These are phyloP conservation scores for Aspergillus sclerotialis DNA, from an alignment of 2,329 filamentous ascomycete genomes.

Conservation along the genomic window DNA sequence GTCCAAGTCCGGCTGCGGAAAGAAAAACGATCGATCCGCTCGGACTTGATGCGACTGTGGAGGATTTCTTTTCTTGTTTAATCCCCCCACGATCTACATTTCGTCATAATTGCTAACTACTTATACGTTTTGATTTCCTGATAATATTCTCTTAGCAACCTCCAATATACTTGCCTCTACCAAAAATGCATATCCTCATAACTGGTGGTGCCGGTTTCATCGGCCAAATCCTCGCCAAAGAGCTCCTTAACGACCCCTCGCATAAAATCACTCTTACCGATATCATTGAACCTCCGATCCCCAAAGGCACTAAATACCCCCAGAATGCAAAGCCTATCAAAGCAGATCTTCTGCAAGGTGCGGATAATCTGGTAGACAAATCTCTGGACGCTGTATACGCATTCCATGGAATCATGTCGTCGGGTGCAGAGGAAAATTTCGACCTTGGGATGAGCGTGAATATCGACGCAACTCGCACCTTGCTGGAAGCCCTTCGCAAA, in stretches of 20 bases:
- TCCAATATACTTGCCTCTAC: not conserved
- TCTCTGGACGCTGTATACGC: conserved; percentile 51
- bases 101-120: too few species aligned
- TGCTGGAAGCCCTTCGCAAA: conserved; percentile 48
- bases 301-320: conserved; percentile 41
- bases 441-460: conserved; percentile 55
- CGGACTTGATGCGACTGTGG: conserved; percentile 33
- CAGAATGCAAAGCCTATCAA: conserved; percentile 45
- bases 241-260: conserved; percentile 45
- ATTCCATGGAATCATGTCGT: conserved; percentile 63
- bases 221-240: conserved; percentile 53
- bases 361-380: conserved; percentile 29
- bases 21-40: conserved; percentile 10
- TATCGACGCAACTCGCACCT: conserved; percentile 50
- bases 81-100: conserved; percentile 6
- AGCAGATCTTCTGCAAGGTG: conserved; percentile 47
- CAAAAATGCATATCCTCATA: conserved; percentile 49
- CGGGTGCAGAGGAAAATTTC: conserved; percentile 55
- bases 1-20: conserved; percentile 27
- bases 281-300: conserved; percentile 47
- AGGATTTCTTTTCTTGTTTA: too few species aligned
- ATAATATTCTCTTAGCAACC: too few species aligned
- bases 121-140: too few species aligned
- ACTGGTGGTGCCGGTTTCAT: conserved; percentile 61
- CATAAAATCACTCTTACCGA: conserved; percentile 51